Evolutionary conservation across 164 flowering plant species (phyloP).

Genomic region (Euptelea pleiosperma): DNA sequence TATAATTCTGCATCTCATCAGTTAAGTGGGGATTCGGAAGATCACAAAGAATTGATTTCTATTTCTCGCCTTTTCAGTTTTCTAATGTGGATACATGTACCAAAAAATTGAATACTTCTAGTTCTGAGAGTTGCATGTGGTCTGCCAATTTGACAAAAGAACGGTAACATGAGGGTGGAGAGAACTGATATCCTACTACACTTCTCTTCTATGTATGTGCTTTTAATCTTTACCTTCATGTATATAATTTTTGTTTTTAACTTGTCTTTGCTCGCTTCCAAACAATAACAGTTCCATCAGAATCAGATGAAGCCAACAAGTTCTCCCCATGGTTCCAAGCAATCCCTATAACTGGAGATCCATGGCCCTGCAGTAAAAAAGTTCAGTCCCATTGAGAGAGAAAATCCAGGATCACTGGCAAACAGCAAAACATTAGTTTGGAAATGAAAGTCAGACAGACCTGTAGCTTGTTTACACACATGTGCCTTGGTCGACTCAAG

Average conservation of each 20-base stretch:
- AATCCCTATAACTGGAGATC: slow-evolving; percentile 66
- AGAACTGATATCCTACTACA: background rate
- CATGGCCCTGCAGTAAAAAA: slow-evolving; percentile 74
- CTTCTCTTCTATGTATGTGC: background rate
- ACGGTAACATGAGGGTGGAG: background rate
- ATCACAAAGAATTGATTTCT: no score
- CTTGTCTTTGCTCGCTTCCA: slow-evolving; percentile 89
- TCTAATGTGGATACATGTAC: background rate
- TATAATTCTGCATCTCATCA: no score
- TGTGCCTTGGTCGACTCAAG: slow-evolving; percentile 83
- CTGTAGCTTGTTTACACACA: slow-evolving; percentile 97
- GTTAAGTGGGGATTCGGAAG: no score
- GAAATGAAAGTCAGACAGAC: slow-evolving; percentile 25
- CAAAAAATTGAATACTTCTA: background rate
- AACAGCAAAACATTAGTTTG: background rate
- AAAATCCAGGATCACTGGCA: background rate
- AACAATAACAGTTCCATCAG: slow-evolving; percentile 87
- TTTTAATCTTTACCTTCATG: background rate
- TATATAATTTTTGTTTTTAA: slow-evolving; percentile 10
- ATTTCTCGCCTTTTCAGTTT: background rate
- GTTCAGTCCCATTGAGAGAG: background rate
- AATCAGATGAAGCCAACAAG: slow-evolving; percentile 93
- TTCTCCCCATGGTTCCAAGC: slow-evolving; percentile 99
- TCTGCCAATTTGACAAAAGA: background rate
- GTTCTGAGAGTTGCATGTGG: background rate